phyloP scores from a whole-genome alignment of 2,329 filamentous ascomycete species.

The Phoma herbarum region DNA sequence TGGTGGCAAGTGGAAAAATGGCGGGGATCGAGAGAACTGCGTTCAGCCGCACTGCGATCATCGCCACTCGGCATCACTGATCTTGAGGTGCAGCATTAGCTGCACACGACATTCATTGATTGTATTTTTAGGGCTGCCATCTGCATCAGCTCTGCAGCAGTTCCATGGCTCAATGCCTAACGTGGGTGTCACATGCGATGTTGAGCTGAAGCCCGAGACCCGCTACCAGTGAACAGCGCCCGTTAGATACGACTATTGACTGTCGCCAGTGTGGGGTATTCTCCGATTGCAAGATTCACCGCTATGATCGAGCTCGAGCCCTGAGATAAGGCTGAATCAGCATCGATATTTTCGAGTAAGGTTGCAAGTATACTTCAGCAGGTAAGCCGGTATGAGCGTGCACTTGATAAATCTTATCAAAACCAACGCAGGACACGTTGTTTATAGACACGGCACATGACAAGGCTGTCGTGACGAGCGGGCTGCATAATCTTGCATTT shows the following conservation, averaged over 20 bases:
- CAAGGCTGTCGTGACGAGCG: neutral
- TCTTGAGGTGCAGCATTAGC: neutral
- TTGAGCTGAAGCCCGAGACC: neutral
- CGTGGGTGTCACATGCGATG: constrained; percentile 4
- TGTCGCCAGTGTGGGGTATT: constrained; percentile 8
- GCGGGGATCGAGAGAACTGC: neutral
- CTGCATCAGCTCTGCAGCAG: neutral
- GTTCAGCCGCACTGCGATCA: constrained; percentile 2
- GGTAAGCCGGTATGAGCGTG: neutral
- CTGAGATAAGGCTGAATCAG: constrained; percentile 6
- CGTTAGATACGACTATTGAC: constrained; percentile 4
- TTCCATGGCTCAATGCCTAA: neutral
- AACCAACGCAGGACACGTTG: neutral
- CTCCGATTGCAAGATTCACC: constrained; percentile 1
- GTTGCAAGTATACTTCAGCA: neutral
- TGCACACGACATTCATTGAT: neutral
- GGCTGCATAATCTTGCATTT: constrained; percentile 8
- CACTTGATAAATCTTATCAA: neutral
- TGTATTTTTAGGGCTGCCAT: neutral
- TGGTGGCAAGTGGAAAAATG: neutral
- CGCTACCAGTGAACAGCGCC: constrained; percentile 3
- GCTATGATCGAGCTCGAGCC: neutral
- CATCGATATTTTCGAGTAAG: neutral
- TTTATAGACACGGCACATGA: constrained; percentile 10
- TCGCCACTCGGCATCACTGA: neutral